phyloP scores from a whole-genome alignment of 2,329 filamentous ascomycete species.

The Aspergillus udagawae region DNA sequence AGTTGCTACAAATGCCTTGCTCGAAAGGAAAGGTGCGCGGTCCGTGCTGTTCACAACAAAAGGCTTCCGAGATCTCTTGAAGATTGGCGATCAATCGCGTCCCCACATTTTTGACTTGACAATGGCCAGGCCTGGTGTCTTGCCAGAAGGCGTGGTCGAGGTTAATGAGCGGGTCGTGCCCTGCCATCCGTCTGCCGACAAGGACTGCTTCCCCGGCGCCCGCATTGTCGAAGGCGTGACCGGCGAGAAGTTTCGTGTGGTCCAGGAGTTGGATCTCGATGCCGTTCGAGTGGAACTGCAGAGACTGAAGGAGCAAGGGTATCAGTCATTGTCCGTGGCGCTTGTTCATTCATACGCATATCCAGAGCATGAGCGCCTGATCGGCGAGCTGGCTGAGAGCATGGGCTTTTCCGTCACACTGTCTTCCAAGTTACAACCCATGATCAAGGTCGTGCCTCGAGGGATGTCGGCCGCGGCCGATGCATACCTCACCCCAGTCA shows the following conservation, averaged over 20 bases:
- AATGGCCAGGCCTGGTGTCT: conserved; percentile 77
- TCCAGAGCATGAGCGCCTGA: conserved; percentile 73
- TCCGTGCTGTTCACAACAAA: conserved; percentile 83
- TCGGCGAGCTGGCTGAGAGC: conserved; percentile 72
- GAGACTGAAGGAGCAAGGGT: conserved; percentile 63
- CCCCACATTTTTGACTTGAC: conserved; percentile 88
- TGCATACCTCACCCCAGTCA: conserved; percentile 74
- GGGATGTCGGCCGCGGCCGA: conserved; percentile 75
- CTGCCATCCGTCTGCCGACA: conserved; percentile 59
- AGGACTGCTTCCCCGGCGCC: conserved; percentile 67
- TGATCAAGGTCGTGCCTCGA: conserved; percentile 78
- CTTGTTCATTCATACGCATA: conserved; percentile 89
- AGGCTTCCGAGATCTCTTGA: conserved; percentile 80
- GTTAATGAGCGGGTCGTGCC: conserved; percentile 83
- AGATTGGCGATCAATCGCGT: conserved; percentile 85
- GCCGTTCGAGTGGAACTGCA: conserved; percentile 57
- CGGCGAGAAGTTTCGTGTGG: conserved; percentile 64
- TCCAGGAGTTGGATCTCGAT: conserved; percentile 57
- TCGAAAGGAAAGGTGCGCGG: conserved; percentile 84
- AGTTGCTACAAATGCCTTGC: conserved; percentile 82
- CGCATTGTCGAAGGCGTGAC: conserved; percentile 53
- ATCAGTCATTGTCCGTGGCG: conserved; percentile 78
- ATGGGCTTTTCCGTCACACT: conserved; percentile 79
- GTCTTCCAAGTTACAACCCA: conserved; percentile 74
- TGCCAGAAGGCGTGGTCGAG: conserved; percentile 80